These are phyloP conservation scores for Medicago arabica DNA, from an alignment of 306 rosid species.

Conservation along the genomic window DNA sequence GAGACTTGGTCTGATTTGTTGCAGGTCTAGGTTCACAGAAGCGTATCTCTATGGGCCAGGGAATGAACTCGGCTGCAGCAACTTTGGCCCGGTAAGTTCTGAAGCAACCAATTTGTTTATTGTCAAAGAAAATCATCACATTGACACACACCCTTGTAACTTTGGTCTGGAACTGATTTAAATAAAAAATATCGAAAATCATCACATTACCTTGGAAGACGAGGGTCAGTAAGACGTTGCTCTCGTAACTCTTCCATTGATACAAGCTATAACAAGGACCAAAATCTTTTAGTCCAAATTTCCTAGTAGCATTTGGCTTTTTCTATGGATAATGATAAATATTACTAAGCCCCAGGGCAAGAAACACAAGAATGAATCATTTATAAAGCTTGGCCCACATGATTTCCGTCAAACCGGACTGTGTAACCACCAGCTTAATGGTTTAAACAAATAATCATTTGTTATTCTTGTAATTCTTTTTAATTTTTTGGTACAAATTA, in stretches of 20 bases:
- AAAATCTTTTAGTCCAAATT: conserved; percentile 14
- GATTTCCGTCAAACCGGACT: too few relatives aligned
- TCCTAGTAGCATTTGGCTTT: conserved; percentile 15
- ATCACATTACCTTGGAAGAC: conserved; percentile 72
- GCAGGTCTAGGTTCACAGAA: conserved; percentile 81
- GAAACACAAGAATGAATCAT: too few relatives aligned
- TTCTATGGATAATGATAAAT: too few relatives aligned
- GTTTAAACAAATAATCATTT: too few relatives aligned
- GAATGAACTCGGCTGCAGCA: conserved; percentile 66
- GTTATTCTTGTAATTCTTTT: too few relatives aligned
- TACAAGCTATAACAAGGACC: conserved; percentile 63
- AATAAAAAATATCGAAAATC: conserved; percentile 12
- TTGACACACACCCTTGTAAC: background rate
- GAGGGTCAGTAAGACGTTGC: conserved; percentile 80
- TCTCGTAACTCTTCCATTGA: conserved; percentile 87
- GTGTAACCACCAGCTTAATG: too few relatives aligned
- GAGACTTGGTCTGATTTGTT: conserved; percentile 84
- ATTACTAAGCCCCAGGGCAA: too few relatives aligned
- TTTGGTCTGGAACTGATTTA: conserved; percentile 21
- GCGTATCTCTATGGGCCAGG: conserved; percentile 97
- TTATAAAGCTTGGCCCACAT: too few relatives aligned
- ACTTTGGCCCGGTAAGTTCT: conserved; percentile 94
- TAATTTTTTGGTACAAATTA: too few relatives aligned
- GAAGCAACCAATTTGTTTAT: conserved; percentile 44
- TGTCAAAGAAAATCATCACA: conserved; percentile 25